Evolutionary conservation across 2,329 filamentous ascomycete genomes (phyloP).

Genomic region (Aspergillus sojae): DNA sequence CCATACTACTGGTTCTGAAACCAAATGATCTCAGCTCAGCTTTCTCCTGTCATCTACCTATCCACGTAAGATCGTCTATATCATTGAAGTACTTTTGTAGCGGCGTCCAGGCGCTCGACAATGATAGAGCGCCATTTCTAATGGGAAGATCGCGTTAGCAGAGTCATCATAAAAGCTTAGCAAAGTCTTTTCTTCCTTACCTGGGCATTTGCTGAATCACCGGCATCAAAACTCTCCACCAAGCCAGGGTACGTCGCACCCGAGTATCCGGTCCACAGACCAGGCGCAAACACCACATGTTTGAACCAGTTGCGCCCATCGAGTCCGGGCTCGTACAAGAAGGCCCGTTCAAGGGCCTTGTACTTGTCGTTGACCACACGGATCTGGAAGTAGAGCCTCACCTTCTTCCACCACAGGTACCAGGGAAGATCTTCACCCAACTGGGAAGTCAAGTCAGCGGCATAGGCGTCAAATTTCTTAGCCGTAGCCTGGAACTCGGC

Average conservation of each 20-base stretch:
- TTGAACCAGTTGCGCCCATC: slow-evolving; percentile 88
- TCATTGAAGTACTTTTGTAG: slow-evolving; percentile 33
- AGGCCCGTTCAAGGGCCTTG: slow-evolving; percentile 79
- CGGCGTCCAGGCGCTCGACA: slow-evolving; percentile 37
- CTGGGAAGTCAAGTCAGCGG: slow-evolving; percentile 50
- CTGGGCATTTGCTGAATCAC: slow-evolving; percentile 50
- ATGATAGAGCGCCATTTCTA: slow-evolving; percentile 48
- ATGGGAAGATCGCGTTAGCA: not conserved
- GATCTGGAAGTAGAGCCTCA: slow-evolving; percentile 66
- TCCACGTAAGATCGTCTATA: slow-evolving; percentile 1
- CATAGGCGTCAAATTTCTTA: slow-evolving; percentile 54
- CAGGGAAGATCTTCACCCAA: slow-evolving; percentile 65
- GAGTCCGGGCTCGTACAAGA: slow-evolving; percentile 74
- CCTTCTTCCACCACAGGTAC: slow-evolving; percentile 74
- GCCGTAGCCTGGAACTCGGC: slow-evolving; percentile 52
- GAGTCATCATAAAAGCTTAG: not conserved
- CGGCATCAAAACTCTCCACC: slow-evolving; percentile 62
- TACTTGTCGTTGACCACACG: slow-evolving; percentile 75
- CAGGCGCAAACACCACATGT: slow-evolving; percentile 90
- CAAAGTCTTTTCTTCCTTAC: slow-evolving; percentile 45
- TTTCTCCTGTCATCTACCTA: not conserved
- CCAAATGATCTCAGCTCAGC: not conserved
- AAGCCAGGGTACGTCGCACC: slow-evolving; percentile 69
- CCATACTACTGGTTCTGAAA: not conserved
- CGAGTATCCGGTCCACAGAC: slow-evolving; percentile 87